Evolutionary conservation across 1,139 yeast genomes (phyloP).

Genomic region (Candida anutae): DNA sequence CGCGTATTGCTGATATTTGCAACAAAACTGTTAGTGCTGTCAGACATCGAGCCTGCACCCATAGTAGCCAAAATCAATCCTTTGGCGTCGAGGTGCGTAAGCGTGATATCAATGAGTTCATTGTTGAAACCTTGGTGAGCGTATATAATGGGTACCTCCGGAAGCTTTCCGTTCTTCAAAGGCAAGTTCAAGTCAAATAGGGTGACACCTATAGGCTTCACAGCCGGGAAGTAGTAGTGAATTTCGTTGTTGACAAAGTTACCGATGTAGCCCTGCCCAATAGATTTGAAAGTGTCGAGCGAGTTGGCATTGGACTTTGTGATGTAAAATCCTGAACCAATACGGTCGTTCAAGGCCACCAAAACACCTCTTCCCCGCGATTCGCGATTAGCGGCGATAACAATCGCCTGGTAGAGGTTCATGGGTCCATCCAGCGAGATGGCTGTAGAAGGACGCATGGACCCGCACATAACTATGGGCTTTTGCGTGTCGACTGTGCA

Average conservation of each 20-base stretch:
- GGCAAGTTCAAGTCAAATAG: slow-evolving; percentile 26
- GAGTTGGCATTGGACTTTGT: slow-evolving; percentile 66
- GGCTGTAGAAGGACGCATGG: slow-evolving; percentile 67
- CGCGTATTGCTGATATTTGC: slow-evolving; percentile 9
- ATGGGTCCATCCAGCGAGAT: slow-evolving; percentile 68
- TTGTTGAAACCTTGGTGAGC: slow-evolving; percentile 56
- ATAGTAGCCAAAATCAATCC: slow-evolving; percentile 62
- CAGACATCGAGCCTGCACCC: slow-evolving; percentile 65
- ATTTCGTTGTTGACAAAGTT: slow-evolving; percentile 61
- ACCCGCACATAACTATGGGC: slow-evolving; percentile 63
- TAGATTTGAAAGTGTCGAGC: slow-evolving; percentile 58
- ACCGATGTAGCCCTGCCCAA: slow-evolving; percentile 65
- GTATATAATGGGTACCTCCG: slow-evolving; percentile 46
- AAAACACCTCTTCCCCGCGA: slow-evolving; percentile 53
- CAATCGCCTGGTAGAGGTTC: slow-evolving; percentile 64
- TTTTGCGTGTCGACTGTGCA: slow-evolving; percentile 47
- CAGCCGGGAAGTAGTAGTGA: slow-evolving; percentile 57
- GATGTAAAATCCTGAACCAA: slow-evolving; percentile 62
- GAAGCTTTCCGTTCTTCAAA: slow-evolving; percentile 17
- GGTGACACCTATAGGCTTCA: slow-evolving; percentile 47
- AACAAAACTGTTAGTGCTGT: slow-evolving; percentile 37
- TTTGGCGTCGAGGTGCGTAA: slow-evolving; percentile 33
- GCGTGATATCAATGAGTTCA: slow-evolving; percentile 35
- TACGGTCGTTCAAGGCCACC: slow-evolving; percentile 59
- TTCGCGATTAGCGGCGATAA: slow-evolving; percentile 46